These are phyloP conservation scores for Neurospora pannonica DNA, from an alignment of 495 filamentous ascomycete species.

Conservation along the genomic window DNA sequence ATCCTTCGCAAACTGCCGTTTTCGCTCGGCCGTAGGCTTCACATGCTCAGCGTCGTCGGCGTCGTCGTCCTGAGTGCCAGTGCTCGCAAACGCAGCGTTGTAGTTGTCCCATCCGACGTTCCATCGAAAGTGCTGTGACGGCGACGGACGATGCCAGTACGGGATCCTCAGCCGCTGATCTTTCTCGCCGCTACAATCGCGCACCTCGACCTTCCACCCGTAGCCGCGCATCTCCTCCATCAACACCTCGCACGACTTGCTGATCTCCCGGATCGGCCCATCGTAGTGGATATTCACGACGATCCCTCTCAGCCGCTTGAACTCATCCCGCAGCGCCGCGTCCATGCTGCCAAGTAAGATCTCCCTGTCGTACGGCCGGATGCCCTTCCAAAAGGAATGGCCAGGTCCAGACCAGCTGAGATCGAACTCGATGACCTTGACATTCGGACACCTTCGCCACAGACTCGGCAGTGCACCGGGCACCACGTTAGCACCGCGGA, in stretches of 20 bases:
- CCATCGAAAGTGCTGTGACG: background rate
- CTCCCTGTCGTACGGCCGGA: background rate
- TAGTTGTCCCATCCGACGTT: background rate
- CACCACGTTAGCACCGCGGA: background rate
- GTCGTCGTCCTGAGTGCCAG: background rate
- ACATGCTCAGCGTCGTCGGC: background rate
- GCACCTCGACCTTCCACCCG: background rate
- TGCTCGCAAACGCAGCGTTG: background rate
- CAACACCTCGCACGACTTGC: background rate
- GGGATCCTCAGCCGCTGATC: background rate
- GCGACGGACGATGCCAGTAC: background rate
- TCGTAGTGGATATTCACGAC: background rate
- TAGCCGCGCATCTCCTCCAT: background rate
- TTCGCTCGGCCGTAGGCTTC: background rate
- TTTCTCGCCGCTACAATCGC: background rate
- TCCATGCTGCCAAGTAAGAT: background rate
- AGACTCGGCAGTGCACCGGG: background rate
- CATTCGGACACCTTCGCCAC: background rate
- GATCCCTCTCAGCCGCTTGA: background rate
- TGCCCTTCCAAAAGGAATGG: background rate
- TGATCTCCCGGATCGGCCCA: background rate
- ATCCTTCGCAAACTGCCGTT: background rate
- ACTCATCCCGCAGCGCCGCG: background rate
- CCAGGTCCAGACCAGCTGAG: background rate
- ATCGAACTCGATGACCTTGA: slow-evolving; percentile 3